Base-by-base conservation (phyloP, 1,284 basidiomycete species). In the Marasmius sp. region DNA sequence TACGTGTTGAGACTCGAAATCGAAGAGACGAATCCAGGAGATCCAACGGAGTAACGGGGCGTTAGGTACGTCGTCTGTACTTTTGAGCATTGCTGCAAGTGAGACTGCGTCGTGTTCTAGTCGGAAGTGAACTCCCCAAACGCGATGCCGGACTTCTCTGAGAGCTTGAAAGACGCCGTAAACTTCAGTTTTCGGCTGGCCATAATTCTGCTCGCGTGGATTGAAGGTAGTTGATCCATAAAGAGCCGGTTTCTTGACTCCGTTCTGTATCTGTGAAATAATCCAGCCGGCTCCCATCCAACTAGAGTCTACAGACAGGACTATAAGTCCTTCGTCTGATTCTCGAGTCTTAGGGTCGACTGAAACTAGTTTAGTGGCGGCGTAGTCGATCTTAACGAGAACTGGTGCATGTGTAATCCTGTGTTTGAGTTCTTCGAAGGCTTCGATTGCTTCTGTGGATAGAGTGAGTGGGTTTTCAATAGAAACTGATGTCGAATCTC, bases 111-210 rank as follows among this genome's bases (percentile, higher is more conserved):
- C 75, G n/a, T 71, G 66, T 20, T 79, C 74, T 0, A 79, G 54
- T 1, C 63, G 45, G 59, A 79, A 74, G 38, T 70, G 67, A 0
- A 73, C 59, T n/a, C 75, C 75, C 68, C 71, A 74, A 8, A 78
- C 57, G 0, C 67, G 53, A 60, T 74, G 68, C 0, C 70, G 64
- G 1, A 72, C 50, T 10, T 71, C 70, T 47, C 75, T 75, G 34
- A 78, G 39, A 0, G 76, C 73, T 0, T 70, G 51, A 51, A 74
- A 77, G 0, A 78, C 61, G 0, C 77, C 75, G 57, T 73, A 78
- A 0, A 79, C 62, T 61, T 79, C 77, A 0, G 73, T 62, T 62
- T 79, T 78, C 0, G 76, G 74, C 55, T 78, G 76, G 0, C 72
- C 75, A 5, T 27, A 27, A 27, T 27, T 27, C 27, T 27, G 27